A percentile compares a stretch with the other conserved stretches of the same genome.
Evolutionary conservation across 805 yeast species (phyloP).

Genomic region (Deakozyma indianensis): DNA sequence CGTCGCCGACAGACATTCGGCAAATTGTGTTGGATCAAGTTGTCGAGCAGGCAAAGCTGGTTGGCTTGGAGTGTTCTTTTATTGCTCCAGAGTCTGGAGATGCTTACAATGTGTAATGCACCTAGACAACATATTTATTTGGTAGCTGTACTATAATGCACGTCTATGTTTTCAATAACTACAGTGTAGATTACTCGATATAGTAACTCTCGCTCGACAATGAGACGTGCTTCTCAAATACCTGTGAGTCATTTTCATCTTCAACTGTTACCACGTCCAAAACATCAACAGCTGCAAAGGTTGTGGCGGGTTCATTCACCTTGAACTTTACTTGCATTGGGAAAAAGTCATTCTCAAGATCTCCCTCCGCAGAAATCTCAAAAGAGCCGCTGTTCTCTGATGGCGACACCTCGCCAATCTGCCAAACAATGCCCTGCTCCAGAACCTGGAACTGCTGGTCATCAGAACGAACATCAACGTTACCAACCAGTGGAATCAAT

Average conservation of each 20-base stretch:
- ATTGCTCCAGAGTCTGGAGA: neutral
- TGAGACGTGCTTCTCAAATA: neutral
- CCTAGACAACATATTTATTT: neutral
- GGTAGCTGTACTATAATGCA: neutral
- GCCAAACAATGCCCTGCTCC: slow-evolving; percentile 63
- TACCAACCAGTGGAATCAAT: slow-evolving; percentile 52
- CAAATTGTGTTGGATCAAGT: neutral
- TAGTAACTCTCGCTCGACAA: neutral
- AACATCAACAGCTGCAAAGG: slow-evolving; percentile 55
- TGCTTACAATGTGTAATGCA: neutral
- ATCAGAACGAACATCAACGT: slow-evolving; percentile 22
- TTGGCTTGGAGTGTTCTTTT: neutral
- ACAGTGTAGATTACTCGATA: neutral
- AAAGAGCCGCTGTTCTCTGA: slow-evolving; percentile 48
- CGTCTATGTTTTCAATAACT: neutral
- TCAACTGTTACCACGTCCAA: slow-evolving; percentile 31
- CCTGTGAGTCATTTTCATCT: neutral
- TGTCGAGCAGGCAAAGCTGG: neutral
- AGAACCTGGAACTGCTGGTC: slow-evolving; percentile 38
- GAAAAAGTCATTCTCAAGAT: slow-evolving; percentile 71
- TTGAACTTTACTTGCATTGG: slow-evolving; percentile 68
- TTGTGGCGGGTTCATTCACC: slow-evolving; percentile 25
- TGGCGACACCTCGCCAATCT: slow-evolving; percentile 35
- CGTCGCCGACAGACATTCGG: neutral
- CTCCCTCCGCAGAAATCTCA: slow-evolving; percentile 63